Evolutionary conservation across 352 stramenopile genomes (phyloP).

Genomic region (Globisporangium cylindrosporum): DNA sequence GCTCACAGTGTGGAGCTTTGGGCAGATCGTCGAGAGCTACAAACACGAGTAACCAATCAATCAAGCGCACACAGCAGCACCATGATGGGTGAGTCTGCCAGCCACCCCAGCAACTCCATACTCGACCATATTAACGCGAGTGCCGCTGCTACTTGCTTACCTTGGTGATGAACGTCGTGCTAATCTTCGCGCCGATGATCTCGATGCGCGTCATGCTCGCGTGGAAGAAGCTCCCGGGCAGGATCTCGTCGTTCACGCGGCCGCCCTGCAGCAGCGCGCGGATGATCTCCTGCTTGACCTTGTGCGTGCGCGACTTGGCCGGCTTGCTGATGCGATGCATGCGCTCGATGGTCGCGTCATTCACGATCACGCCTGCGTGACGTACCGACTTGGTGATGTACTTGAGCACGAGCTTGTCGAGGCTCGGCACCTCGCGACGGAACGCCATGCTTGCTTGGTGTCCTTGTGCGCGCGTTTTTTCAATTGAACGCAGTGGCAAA

Average conservation of each 20-base stretch:
- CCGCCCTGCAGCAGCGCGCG: constrained; percentile 70
- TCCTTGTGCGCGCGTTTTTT: background rate
- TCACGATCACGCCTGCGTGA: constrained; percentile 61
- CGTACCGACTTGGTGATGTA: constrained; percentile 83
- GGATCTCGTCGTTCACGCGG: constrained; percentile 76
- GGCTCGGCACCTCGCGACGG: constrained; percentile 71
- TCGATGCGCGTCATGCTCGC: constrained; percentile 82
- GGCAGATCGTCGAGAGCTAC: constrained; percentile 71
- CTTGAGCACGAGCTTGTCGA: constrained; percentile 89
- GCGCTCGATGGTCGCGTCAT: constrained; percentile 59
- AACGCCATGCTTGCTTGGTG: constrained; percentile 63
- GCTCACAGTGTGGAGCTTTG: constrained; percentile 84
- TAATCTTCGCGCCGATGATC: constrained; percentile 85
- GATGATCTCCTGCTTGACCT: constrained; percentile 86
- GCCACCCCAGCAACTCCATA: background rate
- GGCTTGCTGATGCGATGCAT: constrained; percentile 74
- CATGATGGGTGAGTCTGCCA: background rate
- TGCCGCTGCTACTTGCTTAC: constrained; percentile 19
- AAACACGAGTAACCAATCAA: background rate
- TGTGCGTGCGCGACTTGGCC: constrained; percentile 76
- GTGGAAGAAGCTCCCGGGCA: constrained; percentile 84
- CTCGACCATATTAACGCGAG: background rate
- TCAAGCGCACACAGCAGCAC: background rate
- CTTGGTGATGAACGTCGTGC: constrained; percentile 66
- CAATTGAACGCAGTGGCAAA: background rate